A percentile compares a stretch with the other conserved stretches of the same genome.
Evolutionary conservation across 2,329 filamentous ascomycete genomes (phyloP).

Genomic region (Aspergillus sp.): DNA sequence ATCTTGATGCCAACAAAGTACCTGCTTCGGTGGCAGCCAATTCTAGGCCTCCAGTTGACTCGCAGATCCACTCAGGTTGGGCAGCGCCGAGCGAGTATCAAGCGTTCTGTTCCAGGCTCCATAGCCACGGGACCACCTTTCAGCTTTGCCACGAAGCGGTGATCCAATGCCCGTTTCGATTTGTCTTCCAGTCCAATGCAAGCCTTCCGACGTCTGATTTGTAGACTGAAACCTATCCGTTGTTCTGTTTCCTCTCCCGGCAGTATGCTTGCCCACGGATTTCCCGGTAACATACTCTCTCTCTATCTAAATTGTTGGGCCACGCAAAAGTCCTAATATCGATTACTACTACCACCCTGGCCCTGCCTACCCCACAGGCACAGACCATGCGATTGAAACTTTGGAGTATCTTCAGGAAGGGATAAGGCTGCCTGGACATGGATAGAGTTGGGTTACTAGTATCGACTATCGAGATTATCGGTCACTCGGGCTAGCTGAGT

Average conservation of each 20-base stretch:
- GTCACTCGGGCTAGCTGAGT: background rate
- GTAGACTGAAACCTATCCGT: background rate
- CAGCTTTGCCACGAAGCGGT: conserved; percentile 23
- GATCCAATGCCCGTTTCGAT: conserved; percentile 16
- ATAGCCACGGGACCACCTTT: conserved; percentile 18
- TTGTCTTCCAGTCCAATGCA: conserved; percentile 4
- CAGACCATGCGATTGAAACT: background rate
- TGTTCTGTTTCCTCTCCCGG: background rate
- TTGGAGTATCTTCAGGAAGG: background rate
- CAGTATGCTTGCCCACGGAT: background rate
- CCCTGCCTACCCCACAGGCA: background rate
- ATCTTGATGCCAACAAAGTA: background rate
- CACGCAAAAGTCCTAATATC: background rate
- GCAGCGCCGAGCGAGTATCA: conserved; percentile 17
- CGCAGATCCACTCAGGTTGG: conserved; percentile 21
- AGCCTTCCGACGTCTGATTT: background rate
- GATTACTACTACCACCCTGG: background rate
- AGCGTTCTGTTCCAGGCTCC: conserved; percentile 15
- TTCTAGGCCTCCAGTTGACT: conserved; percentile 15
- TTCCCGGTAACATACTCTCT: background rate
- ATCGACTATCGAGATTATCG: too few relatives aligned
- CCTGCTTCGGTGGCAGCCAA: background rate
- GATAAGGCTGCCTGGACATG: background rate
- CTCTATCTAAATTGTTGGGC: background rate
- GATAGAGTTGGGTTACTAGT: background rate